Percentiles rank a stretch among this genome's conserved stretches.
Conservation (phyloP, 805 yeast species). For the Suhomyces xylopsoci region DNA sequence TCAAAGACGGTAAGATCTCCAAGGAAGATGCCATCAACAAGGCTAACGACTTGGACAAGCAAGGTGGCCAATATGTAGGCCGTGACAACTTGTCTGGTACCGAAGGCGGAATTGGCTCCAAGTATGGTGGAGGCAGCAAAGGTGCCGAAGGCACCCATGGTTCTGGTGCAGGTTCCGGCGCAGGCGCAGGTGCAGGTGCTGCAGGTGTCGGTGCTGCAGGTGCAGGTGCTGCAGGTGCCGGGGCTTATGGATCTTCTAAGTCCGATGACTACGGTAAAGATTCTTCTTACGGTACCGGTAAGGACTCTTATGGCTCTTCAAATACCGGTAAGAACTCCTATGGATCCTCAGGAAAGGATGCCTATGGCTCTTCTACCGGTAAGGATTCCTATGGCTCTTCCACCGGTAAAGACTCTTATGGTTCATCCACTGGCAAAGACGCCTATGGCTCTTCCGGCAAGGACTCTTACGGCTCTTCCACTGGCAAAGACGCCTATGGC, state of each 20-base stretch:
- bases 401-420: slow-evolving; percentile 10
- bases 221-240: slow-evolving; percentile 8
- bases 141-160: slow-evolving; percentile 4
- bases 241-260: slow-evolving; percentile 9
- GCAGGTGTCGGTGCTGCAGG: slow-evolving; percentile 5
- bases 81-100: slow-evolving; percentile 16
- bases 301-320: slow-evolving; percentile 4
- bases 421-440: slow-evolving; percentile 4
- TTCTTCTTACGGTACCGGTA: slow-evolving; percentile 1
- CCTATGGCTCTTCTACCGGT: slow-evolving; percentile 15
- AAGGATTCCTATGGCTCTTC: slow-evolving; percentile 14
- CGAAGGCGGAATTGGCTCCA: slow-evolving; percentile 27
- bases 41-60: slow-evolving; percentile 26
- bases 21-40: slow-evolving; percentile 28
- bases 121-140: slow-evolving; percentile 16
- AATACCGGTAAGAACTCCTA: slow-evolving; percentile 12
- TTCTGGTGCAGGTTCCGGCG: slow-evolving; percentile 2
- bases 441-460: slow-evolving; percentile 3
- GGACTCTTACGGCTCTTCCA: neutral
- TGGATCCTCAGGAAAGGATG: slow-evolving; percentile 13
- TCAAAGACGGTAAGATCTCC: slow-evolving; percentile 27
- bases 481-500: neutral
- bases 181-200: slow-evolving; percentile 2
- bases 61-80: slow-evolving; percentile 12
- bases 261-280: slow-evolving; percentile 1